Evolutionary conservation across 2,329 filamentous ascomycete genomes (phyloP).

Genomic region (Diaporthe destruens): DNA sequence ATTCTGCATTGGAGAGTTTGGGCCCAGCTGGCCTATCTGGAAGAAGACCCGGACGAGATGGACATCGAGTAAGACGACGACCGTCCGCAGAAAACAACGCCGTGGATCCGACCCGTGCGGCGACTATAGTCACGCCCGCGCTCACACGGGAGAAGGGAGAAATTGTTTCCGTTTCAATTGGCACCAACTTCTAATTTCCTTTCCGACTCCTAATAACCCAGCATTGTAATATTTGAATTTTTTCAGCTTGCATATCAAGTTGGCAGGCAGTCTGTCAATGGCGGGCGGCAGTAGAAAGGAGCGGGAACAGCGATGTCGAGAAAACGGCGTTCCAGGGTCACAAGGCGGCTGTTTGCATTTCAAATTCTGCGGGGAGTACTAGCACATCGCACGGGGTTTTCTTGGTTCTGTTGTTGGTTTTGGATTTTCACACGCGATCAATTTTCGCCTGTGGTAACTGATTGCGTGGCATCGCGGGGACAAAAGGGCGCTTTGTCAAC

Average conservation of each 20-base stretch:
- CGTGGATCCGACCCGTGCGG: background rate
- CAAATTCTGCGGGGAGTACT: constrained; percentile 1
- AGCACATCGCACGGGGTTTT: constrained; percentile 22
- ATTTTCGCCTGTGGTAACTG: background rate
- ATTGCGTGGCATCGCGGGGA: constrained; percentile 29
- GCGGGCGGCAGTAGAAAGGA: constrained; percentile 33
- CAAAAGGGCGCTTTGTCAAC: constrained; percentile 16
- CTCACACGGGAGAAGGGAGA: background rate
- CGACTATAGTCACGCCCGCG: constrained; percentile 23
- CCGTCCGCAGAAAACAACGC: background rate
- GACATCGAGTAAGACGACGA: constrained; percentile 33
- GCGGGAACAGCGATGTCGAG: constrained; percentile 40
- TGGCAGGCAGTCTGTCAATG: constrained; percentile 24
- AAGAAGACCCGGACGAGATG: constrained; percentile 53
- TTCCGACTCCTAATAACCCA: constrained; percentile 32
- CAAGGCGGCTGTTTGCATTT: constrained; percentile 11
- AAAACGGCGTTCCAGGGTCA: constrained; percentile 36
- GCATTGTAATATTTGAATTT: constrained; percentile 36
- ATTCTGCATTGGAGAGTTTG: constrained; percentile 93
- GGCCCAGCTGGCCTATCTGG: constrained; percentile 78
- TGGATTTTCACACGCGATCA: constrained; percentile 1
- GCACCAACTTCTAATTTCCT: constrained; percentile 5
- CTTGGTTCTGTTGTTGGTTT: constrained; percentile 19
- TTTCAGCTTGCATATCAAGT: constrained; percentile 30
- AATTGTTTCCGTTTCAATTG: background rate